Evolutionary conservation across 352 stramenopile species (phyloP), one percentile per base, ranked within the genome.

Genomic region (Globisporangium yorkense): DNA sequence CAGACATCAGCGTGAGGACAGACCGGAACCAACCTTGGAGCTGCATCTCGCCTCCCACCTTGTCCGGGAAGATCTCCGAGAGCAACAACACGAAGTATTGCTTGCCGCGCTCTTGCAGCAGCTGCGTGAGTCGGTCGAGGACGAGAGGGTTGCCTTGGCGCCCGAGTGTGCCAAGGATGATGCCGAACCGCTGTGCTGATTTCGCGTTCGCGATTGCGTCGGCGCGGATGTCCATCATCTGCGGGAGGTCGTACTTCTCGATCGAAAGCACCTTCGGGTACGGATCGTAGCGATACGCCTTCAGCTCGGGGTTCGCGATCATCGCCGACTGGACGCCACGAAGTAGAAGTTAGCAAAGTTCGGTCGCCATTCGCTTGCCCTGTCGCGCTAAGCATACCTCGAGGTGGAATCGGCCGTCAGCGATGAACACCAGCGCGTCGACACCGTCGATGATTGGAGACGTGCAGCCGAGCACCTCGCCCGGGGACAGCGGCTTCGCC

Each of bases 391-490:
- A 18, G 12, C 94, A 35, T 57, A 96, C 89, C 82, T 99, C 97
- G 31, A 99, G 85, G 68, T 99, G 98, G 68, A 99, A 99, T 39
- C 97, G 87, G 6, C 98, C 98, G 66, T 99, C 98, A 7, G 98
- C 97, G 45, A 99, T 88, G 77, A 99, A 99, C 18, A 99, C 87
- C 45, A 99, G 82, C 20, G 96, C 84, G 18, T 98, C 86, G 10
- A 88, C 74, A n/a, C 96, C 88, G 24, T 94, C 70, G 33, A 98
- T 88, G 15, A 89, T 77, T 7, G 98, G 97, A 16, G 96, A 98
- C 13, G 97, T 99, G 72, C 98, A 99, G 33, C 98, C 98, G 35
- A 99, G 74, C 13, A 99, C 97, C 80, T 99, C 98, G 20, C 98
- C 97, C 10, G 92, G 95, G 12, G 92, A 98, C 9, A 99, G 74